Base-by-base conservation (phyloP, 2,329 filamentous ascomycete genomes). In the Pestalotiopsis sp. region DNA sequence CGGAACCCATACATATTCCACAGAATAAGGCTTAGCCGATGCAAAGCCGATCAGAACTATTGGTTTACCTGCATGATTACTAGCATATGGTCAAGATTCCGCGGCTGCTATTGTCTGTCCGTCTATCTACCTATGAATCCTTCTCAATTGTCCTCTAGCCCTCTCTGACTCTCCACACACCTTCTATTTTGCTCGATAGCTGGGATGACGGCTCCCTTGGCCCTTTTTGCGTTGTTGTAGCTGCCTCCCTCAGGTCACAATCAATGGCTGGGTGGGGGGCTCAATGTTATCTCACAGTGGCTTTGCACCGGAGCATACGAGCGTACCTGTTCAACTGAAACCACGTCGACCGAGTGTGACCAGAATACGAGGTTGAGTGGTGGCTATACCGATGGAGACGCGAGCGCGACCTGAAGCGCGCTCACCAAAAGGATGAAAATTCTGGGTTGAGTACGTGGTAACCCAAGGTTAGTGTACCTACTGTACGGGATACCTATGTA, bases 101-200 rank as follows among this genome's bases (percentile, higher is more conserved):
- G 30, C 30, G 30, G 7, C 30, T 35, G 30, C 30, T 35, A 35
- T 35, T 9, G 30, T n/a, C 44, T n/a, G 20, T 52, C 20, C 44
- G 17, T 52, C 9, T n/a, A n/a, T 17, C 14, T 35, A 35, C 14
- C n/a, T n/a, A 35, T 48, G 3, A 48, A 48, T 48, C 40, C n/a
- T 48, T 48, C 40, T 48, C 40, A 48, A 14, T 48, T 52, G 20
- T n/a, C 9, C 44, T n/a, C 44, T n/a, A 22, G 7, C 6, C 17
- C 17, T 52, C 44, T 35, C 26, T 72, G 73, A 71, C 72, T 68
- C 52, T 56, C 52, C 52, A 13, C 20, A 11, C n/a, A 60, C 57
- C 57, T 39, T 60, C 57, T 60, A 30, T 60, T 39, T 35, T 40
- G 65, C 44, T 22, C 48, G 26, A 39, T 39, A 17, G 44, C 17